Percentiles rank a stretch among this genome's conserved stretches.
These are phyloP conservation scores for Phytophthora fragariae DNA, from an alignment of 352 stramenopile genomes.

Conservation along the genomic window DNA sequence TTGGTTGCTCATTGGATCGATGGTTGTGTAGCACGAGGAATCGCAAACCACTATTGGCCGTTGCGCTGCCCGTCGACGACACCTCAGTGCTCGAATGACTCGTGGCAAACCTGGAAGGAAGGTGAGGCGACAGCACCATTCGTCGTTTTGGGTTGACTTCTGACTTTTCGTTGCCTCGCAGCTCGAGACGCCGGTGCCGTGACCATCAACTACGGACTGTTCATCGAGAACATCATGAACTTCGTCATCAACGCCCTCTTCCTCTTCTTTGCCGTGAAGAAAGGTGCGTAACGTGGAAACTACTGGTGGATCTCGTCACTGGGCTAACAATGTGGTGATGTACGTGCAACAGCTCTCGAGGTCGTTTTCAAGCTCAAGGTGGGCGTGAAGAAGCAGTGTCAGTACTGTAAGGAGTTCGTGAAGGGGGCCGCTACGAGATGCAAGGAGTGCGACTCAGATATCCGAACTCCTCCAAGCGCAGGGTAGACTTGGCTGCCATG, in stretches of 20 bases:
- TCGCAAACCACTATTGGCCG: constrained; percentile 71
- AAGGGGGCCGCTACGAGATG: constrained; percentile 60
- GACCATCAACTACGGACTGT: constrained; percentile 77
- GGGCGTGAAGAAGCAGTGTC: constrained; percentile 69
- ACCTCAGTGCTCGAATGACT: constrained; percentile 46
- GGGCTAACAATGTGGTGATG: not conserved
- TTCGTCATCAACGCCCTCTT: constrained; percentile 80
- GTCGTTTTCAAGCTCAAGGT: constrained; percentile 72
- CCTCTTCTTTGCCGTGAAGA: constrained; percentile 77
- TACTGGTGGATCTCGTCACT: not conserved
- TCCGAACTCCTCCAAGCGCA: constrained; percentile 15
- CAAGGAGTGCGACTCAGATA: constrained; percentile 44
- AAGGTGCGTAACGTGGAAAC: constrained; percentile 40
- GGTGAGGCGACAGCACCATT: constrained; percentile 29
- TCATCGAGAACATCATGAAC: constrained; percentile 76
- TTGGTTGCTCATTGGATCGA: not conserved
- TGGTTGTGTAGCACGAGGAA: constrained; percentile 50
- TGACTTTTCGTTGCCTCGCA: constrained; percentile 18
- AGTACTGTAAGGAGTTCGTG: constrained; percentile 75
- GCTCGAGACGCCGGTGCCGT: constrained; percentile 64
- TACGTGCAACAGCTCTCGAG: constrained; percentile 51
- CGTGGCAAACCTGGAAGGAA: constrained; percentile 75
- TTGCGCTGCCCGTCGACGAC: constrained; percentile 53
- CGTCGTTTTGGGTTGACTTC: not conserved
- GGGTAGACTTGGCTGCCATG: not conserved